Evolutionary conservation across 495 filamentous ascomycete genomes (phyloP).

Genomic region (Penicillium cosmopolitanum): DNA sequence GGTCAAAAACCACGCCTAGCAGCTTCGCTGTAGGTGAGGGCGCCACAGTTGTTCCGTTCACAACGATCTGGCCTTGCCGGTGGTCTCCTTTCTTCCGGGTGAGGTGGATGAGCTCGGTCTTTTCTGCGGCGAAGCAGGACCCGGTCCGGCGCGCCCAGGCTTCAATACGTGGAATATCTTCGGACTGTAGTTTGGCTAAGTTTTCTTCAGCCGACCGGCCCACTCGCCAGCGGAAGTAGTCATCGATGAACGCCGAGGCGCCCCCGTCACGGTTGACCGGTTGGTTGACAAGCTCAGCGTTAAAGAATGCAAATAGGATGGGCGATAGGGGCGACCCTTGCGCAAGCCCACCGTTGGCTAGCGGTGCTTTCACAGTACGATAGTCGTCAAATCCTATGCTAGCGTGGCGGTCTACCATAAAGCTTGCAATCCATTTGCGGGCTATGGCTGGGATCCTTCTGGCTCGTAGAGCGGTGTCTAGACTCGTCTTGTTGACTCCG

Average conservation of each 20-base stretch:
- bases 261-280: neutral
- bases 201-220: neutral
- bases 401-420: neutral
- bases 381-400: slow-evolving; percentile 34
- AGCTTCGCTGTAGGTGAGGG: slow-evolving; percentile 25
- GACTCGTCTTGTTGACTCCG: too few relatives aligned
- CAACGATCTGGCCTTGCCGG: neutral
- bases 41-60: slow-evolving; percentile 14
- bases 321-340: slow-evolving; percentile 33
- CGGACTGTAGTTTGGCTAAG: neutral
- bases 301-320: slow-evolving; percentile 35
- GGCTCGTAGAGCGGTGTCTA: too few relatives aligned
- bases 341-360: slow-evolving; percentile 29
- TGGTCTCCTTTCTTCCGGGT: neutral
- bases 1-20: slow-evolving; percentile 28
- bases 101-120: slow-evolving; percentile 2
- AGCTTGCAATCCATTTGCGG: slow-evolving; percentile 24
- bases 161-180: neutral
- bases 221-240: neutral
- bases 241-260: too few relatives aligned
- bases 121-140: neutral
- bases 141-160: neutral
- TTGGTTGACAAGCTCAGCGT: slow-evolving; percentile 6
- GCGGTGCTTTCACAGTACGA: slow-evolving; percentile 1
- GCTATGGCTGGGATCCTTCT: slow-evolving; percentile 24